phyloP scores from a whole-genome alignment of 441 rosid genomes.

The Populus hybrid region DNA sequence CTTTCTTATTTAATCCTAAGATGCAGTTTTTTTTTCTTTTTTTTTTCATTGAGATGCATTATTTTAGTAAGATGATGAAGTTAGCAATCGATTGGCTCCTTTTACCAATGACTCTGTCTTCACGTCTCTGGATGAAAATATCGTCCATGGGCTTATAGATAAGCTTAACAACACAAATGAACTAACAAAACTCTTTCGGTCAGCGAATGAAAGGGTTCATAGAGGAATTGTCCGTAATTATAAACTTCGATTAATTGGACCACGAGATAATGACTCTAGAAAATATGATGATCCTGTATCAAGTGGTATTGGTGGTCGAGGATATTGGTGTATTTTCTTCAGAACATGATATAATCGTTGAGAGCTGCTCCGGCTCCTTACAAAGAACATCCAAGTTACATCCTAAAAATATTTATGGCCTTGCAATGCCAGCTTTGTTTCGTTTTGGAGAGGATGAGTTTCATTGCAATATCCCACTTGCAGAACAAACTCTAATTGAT shows the following conservation, averaged over 20 bases:
- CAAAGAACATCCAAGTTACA: not conserved
- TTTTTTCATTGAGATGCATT: no score
- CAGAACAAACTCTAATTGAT: no score
- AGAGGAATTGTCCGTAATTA: no score
- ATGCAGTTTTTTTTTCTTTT: no score
- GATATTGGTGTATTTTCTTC: not conserved
- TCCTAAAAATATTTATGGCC: not conserved
- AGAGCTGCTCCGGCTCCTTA: not conserved
- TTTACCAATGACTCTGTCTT: no score
- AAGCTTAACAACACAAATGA: not conserved
- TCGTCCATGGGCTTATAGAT: not conserved
- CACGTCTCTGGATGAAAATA: not conserved
- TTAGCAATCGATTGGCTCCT: not conserved
- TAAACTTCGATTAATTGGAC: not conserved
- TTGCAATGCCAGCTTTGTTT: not conserved
- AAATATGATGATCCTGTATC: not conserved
- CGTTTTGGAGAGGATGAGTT: not conserved
- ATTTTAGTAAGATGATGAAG: not conserved
- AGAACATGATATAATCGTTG: not conserved
- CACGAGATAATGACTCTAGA: not conserved
- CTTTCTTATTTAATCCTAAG: no score
- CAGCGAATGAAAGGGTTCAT: not conserved
- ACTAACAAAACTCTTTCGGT: no score
- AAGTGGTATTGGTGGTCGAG: not conserved
- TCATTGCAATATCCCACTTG: no score